Evolutionary conservation across 2,329 filamentous ascomycete genomes (phyloP).

Genomic region (Aspergillus ibericus): DNA sequence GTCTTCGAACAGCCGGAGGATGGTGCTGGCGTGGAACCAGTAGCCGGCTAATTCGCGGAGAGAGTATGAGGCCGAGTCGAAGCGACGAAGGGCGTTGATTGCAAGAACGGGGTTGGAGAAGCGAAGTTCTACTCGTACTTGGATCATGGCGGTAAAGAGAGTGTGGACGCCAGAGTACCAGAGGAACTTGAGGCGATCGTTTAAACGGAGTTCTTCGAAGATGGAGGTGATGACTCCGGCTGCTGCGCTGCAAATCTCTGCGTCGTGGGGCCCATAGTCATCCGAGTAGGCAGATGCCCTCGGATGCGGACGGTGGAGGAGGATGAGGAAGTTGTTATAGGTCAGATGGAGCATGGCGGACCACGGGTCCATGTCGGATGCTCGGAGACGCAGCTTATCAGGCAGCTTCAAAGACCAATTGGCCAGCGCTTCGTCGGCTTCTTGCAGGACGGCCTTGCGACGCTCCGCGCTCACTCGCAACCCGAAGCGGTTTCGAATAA

Average conservation of each 20-base stretch:
- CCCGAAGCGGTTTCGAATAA: constrained; percentile 45
- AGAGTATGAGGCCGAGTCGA: constrained; percentile 45
- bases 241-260: constrained; percentile 48
- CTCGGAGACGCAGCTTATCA: constrained; percentile 41
- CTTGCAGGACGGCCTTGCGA: constrained; percentile 42
- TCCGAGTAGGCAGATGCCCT: constrained; percentile 45
- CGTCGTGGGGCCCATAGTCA: constrained; percentile 47
- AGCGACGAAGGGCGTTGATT: constrained; percentile 47
- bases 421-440: constrained; percentile 44
- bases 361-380: constrained; percentile 46
- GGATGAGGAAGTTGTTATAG: constrained; percentile 49
- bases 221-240: constrained; percentile 48
- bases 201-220: constrained; percentile 45
- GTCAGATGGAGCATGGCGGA: constrained; percentile 47
- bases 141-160: constrained; percentile 49
- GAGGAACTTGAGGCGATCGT: constrained; percentile 43
- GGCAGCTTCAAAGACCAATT: constrained; percentile 46
- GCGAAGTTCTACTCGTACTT: constrained; percentile 47
- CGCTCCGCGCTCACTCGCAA: constrained; percentile 41
- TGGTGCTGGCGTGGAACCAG: constrained; percentile 46
- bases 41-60: constrained; percentile 44
- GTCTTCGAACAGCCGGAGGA: constrained; percentile 45
- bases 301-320: constrained; percentile 47
- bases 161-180: constrained; percentile 48
- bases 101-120: constrained; percentile 49